Evolutionary conservation across 2,329 filamentous ascomycete species (phyloP), one percentile per base, ranked within the genome.

Genomic region (Alternaria solani): DNA sequence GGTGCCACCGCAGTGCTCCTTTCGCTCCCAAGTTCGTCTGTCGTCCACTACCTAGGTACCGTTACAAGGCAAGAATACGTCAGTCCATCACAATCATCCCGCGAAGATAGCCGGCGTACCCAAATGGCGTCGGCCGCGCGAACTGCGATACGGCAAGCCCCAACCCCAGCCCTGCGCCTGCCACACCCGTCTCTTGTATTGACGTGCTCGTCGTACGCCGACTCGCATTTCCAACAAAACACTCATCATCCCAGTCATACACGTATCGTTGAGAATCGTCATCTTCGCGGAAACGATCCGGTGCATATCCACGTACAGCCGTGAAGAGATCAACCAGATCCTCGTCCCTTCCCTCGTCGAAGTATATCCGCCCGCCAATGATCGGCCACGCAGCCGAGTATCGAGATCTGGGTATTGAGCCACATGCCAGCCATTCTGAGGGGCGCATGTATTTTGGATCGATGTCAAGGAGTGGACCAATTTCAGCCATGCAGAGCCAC

Each of bases 71-170:
- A 12, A 30, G 7, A 16, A 25, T 18, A 23, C n/a, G 42, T 59
- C 42, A 59, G 30, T 59, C 56, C 36, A 59, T 49, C 7, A 59
- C 43, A 32, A 54, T 3, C 49, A 49, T 59, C 2, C 56, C 56
- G 16, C 49, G 56, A 7, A 59, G 36, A 48, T 53, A 59, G 8
- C 56, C 56, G 12, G 49, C 51, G 23, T 54, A 39, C 1, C 56
- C 56, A 32, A 47, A 48, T 4, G 36, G 26, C 43, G 34, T 47
- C n/a, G 43, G 43, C 5, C 26, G 56, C 28, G 36, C 11, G 7
- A 43, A 36, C 16, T 36, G 42, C 20, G 44, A 43, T 9, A 36
- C 43, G 23, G 36, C 49, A 25, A 47, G 25, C 12, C 44, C 26
- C 1, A 51, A 18, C 5, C 44, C 54, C 26, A 51, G 32, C 30